These are phyloP conservation scores for Hemileccinum rubropunctum DNA, from an alignment of 768 basidiomycete species.

Conservation along the genomic window DNA sequence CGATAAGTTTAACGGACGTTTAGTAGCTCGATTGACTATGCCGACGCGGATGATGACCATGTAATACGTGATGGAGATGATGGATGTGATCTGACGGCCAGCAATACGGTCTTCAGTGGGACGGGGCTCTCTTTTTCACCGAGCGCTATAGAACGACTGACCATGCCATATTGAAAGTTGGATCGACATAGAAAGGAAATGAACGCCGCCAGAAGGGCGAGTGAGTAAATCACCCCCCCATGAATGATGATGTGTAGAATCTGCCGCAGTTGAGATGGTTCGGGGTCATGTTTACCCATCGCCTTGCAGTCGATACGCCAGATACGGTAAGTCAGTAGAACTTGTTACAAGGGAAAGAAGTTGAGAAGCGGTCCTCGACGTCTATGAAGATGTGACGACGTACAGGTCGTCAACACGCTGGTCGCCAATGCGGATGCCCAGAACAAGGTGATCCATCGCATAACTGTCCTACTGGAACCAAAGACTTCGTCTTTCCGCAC, in stretches of 20 bases:
- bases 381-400: background rate
- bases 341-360: slow-evolving; percentile 3
- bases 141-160: slow-evolving; percentile 10
- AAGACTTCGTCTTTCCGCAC: slow-evolving; percentile 20
- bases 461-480: slow-evolving; percentile 9
- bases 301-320: slow-evolving; percentile 27
- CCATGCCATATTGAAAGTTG: slow-evolving; percentile 36
- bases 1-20: background rate
- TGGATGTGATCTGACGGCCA: slow-evolving; percentile 30
- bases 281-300: slow-evolving; percentile 6
- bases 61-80: slow-evolving; percentile 42
- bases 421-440: slow-evolving; percentile 33
- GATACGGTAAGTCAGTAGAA: slow-evolving; percentile 29
- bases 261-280: slow-evolving; percentile 10
- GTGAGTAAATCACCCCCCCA: slow-evolving; percentile 36
- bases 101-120: no score
- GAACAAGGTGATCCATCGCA: slow-evolving; percentile 35
- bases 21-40: slow-evolving; percentile 1
- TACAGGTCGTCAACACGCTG: slow-evolving; percentile 34
- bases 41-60: slow-evolving; percentile 43
- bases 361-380: background rate
- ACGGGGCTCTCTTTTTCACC: no score
- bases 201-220: slow-evolving; percentile 35
- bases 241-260: slow-evolving; percentile 34
- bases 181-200: slow-evolving; percentile 25